Evolutionary conservation across 306 rosid species (phyloP).

Genomic region (Hippophae gyantsensis): DNA sequence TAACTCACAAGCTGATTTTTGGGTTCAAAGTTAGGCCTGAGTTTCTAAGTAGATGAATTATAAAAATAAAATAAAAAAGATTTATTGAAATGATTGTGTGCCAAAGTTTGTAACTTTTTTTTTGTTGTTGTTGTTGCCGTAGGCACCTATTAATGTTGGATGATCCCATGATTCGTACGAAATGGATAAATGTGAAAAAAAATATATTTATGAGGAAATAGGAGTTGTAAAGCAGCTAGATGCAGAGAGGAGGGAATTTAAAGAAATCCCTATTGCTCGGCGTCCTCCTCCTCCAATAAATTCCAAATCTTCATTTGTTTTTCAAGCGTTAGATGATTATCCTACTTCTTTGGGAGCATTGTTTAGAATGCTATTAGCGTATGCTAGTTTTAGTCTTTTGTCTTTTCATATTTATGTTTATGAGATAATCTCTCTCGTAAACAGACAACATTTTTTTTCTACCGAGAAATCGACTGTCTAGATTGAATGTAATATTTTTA

Average conservation of each 20-base stretch:
- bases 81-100: background rate
- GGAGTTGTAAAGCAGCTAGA: constrained; percentile 84
- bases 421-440: no score
- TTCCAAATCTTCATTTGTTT: constrained; percentile 63
- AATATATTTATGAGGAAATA: constrained; percentile 61
- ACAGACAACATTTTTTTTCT: no score
- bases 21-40: no score
- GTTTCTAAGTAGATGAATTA: no score
- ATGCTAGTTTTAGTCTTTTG: no score
- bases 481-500: no score
- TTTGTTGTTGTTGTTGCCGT: background rate
- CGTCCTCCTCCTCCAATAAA: constrained; percentile 72
- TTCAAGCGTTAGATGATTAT: constrained; percentile 86
- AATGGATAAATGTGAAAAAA: constrained; percentile 93
- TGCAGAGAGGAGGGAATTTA: constrained; percentile 68
- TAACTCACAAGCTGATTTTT: no score
- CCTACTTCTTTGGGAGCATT: constrained; percentile 64
- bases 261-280: constrained; percentile 60
- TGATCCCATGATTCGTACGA: constrained; percentile 67
- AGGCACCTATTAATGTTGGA: constrained; percentile 68
- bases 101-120: constrained; percentile 6
- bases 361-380: no score
- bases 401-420: no score
- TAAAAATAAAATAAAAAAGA: no score
- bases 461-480: no score